Percentiles rank a stretch among this genome's conserved stretches.
These are phyloP conservation scores for Euptelea pleiosperma DNA, from an alignment of 164 flowering plant genomes.

Conservation along the genomic window DNA sequence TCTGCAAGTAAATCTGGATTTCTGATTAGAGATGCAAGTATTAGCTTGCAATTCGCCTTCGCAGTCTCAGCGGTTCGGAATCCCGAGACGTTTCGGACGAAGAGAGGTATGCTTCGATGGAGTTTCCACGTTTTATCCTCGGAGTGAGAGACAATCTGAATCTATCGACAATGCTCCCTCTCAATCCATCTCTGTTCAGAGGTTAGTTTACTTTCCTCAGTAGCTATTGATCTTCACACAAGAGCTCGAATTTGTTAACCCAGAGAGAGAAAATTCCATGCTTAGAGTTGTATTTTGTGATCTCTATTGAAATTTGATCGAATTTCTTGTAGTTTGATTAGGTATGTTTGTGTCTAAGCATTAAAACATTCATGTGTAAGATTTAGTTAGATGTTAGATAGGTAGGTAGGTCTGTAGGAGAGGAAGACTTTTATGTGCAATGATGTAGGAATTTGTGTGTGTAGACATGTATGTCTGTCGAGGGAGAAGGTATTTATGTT, in stretches of 20 bases:
- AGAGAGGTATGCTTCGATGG: constrained; percentile 41
- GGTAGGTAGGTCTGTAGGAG: too few species aligned
- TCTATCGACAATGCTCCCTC: constrained; percentile 14
- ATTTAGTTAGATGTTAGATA: too few species aligned
- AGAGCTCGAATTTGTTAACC: background rate
- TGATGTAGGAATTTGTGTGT: too few species aligned
- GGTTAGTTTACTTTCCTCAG: constrained; percentile 14
- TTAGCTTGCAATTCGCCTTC: constrained; percentile 34
- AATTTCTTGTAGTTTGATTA: too few species aligned
- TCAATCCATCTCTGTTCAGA: constrained; percentile 25
- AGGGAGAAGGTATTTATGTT: too few species aligned
- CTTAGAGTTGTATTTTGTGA: too few species aligned
- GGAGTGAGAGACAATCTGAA: background rate
- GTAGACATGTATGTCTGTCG: too few species aligned
- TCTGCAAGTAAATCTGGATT: background rate
- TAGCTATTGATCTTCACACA: background rate
- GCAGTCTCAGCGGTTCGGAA: constrained; percentile 9
- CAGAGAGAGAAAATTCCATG: background rate
- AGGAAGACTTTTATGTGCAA: too few species aligned
- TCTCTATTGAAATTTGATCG: too few species aligned
- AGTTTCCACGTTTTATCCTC: constrained; percentile 35
- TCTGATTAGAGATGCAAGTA: constrained; percentile 33
- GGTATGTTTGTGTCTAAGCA: too few species aligned
- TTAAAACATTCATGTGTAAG: too few species aligned
- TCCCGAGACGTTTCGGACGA: constrained; percentile 31